Evolutionary conservation across 2,329 filamentous ascomycete species (phyloP).

Genomic region (Hypomyces rosellus): DNA sequence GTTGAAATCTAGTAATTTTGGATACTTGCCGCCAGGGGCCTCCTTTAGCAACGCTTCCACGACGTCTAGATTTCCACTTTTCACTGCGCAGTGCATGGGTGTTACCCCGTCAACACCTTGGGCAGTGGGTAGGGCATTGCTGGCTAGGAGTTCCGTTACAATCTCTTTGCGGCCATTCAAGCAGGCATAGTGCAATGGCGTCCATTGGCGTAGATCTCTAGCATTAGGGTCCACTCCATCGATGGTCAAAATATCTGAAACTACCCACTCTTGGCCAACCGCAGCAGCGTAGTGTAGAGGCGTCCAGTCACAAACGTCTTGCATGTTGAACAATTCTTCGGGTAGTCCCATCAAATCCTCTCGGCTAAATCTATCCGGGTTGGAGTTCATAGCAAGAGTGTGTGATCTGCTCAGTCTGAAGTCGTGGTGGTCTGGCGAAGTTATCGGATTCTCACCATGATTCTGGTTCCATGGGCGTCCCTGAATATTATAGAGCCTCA

Average conservation of each 20-base stretch:
- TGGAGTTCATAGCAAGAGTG: no score
- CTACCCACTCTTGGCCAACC: background rate
- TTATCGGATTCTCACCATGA: no score
- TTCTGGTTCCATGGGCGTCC: no score
- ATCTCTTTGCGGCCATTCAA: background rate
- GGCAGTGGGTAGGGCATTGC: background rate
- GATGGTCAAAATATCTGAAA: background rate
- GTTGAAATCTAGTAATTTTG: background rate
- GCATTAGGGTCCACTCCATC: background rate
- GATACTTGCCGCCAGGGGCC: background rate
- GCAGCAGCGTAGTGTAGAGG: conserved; percentile 7
- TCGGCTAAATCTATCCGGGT: background rate
- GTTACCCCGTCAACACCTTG: conserved; percentile 2
- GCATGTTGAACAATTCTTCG: background rate
- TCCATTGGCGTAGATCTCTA: conserved; percentile 3
- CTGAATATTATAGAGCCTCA: no score
- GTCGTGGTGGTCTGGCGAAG: no score
- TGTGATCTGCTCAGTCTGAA: no score
- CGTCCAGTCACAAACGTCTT: conserved; percentile 1
- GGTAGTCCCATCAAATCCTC: no score
- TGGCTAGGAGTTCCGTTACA: background rate
- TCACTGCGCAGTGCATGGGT: conserved; percentile 2
- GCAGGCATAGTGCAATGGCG: conserved; percentile 5
- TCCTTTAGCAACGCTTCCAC: background rate
- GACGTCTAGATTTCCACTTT: background rate